Evolutionary conservation across 108 stramenopile genomes (phyloP), one percentile per base, ranked within the genome.

Genomic region (Skeletonema marinoi): DNA sequence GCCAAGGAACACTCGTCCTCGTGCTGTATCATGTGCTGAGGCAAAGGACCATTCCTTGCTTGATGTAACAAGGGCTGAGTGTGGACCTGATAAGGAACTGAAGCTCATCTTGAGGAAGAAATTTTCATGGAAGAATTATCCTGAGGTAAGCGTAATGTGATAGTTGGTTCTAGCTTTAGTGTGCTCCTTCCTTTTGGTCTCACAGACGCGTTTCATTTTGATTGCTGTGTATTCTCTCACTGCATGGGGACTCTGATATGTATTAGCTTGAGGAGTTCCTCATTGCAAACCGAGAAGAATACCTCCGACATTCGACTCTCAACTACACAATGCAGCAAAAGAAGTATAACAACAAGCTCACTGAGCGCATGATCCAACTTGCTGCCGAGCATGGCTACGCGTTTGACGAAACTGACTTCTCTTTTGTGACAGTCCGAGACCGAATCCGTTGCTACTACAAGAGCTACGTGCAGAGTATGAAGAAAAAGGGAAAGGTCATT

Each of bases 391-490:
- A 89, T 71, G 82, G 85, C 60, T 93, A 93, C 54, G 72, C 77
- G 31, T 95, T 95, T 74, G 90, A 95, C 73, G 88, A 83, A 3
- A 70, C 88, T 3, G 92, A 90, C 54, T 95, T 95, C 75, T 88
- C 88, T 70, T 95, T 95, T 87, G 91, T 92, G 9, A 84, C 92
- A 32, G 91, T 95, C 46, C 88, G 94, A 10, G 94, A 95, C 85
- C 82, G 94, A 17, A 95, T 95, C 66, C 86, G 94, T 9, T 95
- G 94, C 80, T 95, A 95, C 77, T 95, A 89, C 81, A 95, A 95
- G 85, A 82, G 79, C 29, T 95, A 92, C 66, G 94, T 95, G 0
- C 94, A 95, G 64, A 88, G 87, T 12, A 89, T 88, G 68, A 86
- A 92, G 56, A 95, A 95, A 68, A 75, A 89, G 33, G 94, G 94